Conservation (phyloP, 139 green algal species). For the Chlorella sp. region DNA sequence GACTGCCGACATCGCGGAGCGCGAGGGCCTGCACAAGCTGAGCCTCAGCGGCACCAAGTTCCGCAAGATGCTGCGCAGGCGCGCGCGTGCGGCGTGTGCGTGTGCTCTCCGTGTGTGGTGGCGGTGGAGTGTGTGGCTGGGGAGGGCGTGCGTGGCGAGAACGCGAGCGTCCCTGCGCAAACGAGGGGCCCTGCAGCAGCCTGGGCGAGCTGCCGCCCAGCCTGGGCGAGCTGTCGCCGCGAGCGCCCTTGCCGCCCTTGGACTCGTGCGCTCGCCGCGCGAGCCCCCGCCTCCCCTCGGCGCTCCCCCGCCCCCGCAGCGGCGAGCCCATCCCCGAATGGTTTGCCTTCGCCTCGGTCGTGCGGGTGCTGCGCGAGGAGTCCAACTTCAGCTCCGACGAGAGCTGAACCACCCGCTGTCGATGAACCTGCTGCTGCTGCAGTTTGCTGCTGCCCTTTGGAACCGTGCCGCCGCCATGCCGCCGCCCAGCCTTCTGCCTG, state of each 20-base stretch:
- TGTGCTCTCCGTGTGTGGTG: slow-evolving; percentile 18
- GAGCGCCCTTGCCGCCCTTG: background rate
- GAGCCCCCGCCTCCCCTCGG: background rate
- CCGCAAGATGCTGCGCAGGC: slow-evolving; percentile 87
- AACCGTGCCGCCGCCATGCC: no score
- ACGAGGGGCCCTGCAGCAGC: background rate
- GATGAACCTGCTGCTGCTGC: no score
- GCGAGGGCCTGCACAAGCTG: slow-evolving; percentile 69
- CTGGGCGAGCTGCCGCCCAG: background rate
- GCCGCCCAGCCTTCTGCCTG: no score
- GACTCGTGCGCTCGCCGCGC: background rate
- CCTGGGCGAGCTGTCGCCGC: background rate
- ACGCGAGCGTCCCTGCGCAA: background rate
- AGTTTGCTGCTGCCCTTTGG: no score
- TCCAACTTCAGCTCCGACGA: no score
- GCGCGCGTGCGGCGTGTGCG: no score
- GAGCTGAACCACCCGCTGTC: no score
- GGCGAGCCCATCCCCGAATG: slow-evolving; percentile 96
- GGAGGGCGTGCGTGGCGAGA: background rate
- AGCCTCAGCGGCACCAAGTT: slow-evolving; percentile 96
- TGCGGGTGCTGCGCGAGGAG: slow-evolving; percentile 84
- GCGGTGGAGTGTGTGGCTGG: background rate
- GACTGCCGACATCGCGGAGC: slow-evolving; percentile 82
- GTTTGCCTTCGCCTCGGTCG: slow-evolving; percentile 96
- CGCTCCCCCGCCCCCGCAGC: background rate